Conservation (phyloP, 306 rosid genomes). For the Vicia faba region DNA sequence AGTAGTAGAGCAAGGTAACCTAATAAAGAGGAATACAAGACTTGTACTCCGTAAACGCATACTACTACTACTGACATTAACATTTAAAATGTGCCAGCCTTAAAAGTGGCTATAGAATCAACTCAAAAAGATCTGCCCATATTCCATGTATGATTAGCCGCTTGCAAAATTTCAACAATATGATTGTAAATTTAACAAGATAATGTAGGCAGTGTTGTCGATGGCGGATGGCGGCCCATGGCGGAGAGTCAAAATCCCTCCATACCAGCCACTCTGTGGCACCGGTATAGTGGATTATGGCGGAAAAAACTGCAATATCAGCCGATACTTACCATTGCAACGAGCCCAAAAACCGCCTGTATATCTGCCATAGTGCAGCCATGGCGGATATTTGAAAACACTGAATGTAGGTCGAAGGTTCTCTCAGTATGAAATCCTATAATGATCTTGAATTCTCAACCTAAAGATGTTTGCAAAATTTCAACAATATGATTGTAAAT, state of each 20-base stretch:
- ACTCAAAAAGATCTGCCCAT: conserved; percentile 11
- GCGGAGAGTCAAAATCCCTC: no score
- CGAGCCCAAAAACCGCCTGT: no score
- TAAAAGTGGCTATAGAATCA: not conserved
- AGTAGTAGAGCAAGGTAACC: not conserved
- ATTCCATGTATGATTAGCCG: not conserved
- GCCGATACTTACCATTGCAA: no score
- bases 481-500: not conserved
- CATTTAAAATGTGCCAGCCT: not conserved
- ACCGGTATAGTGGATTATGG: no score
- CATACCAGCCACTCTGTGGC: no score
- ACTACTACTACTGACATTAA: not conserved
- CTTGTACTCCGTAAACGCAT: not conserved
- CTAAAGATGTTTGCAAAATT: not conserved
- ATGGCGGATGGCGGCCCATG: no score
- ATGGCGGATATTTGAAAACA: no score
- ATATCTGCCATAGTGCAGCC: no score
- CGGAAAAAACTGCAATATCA: no score
- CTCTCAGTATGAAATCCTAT: not conserved
- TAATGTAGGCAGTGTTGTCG: no score
- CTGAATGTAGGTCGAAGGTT: no score
- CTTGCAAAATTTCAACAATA: not conserved
- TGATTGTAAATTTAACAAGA: not conserved
- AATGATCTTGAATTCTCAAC: conserved; percentile 20
- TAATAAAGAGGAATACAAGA: not conserved